Evolutionary conservation across 2,329 filamentous ascomycete genomes (phyloP), one percentile per base, ranked within the genome.

Genomic region (Aspergillus udagawae): DNA sequence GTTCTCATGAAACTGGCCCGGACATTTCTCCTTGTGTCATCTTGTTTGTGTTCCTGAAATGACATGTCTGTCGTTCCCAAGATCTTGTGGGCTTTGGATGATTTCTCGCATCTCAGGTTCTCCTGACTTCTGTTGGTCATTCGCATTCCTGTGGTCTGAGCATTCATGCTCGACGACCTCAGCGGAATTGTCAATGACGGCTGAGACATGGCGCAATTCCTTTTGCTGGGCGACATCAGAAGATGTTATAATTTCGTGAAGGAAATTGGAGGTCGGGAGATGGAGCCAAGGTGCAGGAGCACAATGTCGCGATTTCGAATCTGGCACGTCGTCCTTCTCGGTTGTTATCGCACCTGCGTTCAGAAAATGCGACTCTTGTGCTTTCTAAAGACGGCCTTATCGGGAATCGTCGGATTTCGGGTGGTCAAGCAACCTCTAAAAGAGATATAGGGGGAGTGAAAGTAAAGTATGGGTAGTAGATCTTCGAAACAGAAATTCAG

Each of bases 1-100:
- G 76, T 72, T 57, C 70, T 75, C 62, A 77, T 73, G 48, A 71
- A 71, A 63, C 73, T 77, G n/a, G 75, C 72, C 50, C 70, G 71
- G 25, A 61, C 61, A 32, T 60, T 59, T 29, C 68, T 61, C 55
- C 64, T 63, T 42, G 63, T 61, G 25, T 67, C 64, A 10, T 68
- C 64, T 49, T 63, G 63, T 42, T 57, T 58, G 14, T 53, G 56
- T 44, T 66, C 62, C 21, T 65, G 64, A 3, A 68, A 51, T 9
- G 67, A 57, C n/a, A 68, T 52, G 9, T 70, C 66, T 20, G 68
- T 66, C 3, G 65, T 61, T 9, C 71, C 71, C 27, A 73, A 52
- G 23, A 73, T 71, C 32, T 69, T 65, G 20, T 71, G 68, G 1
- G 70, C 70, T 53, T 73, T 73, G 41, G 68, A 70, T 9, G 61